Evolutionary conservation across 352 stramenopile species (phyloP).

Genomic region (Globisporangium splendens): DNA sequence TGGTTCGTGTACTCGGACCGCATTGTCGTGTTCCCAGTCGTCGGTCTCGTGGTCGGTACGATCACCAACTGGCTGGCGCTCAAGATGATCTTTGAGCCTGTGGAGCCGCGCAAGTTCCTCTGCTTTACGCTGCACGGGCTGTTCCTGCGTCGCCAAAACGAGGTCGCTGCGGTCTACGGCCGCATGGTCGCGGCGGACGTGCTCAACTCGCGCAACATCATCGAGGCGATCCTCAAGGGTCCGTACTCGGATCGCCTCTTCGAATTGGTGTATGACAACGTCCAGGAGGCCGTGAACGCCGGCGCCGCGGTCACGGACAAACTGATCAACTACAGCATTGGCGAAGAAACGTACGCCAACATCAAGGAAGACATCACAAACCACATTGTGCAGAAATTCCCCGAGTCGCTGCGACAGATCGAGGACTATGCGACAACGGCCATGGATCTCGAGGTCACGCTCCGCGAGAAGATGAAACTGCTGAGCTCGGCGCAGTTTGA

Average conservation of each 20-base stretch:
- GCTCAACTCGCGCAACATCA: slow-evolving; percentile 86
- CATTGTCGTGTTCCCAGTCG: slow-evolving; percentile 87
- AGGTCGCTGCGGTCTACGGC: slow-evolving; percentile 88
- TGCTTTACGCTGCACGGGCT: slow-evolving; percentile 93
- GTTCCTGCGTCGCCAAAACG: slow-evolving; percentile 92
- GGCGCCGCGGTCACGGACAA: slow-evolving; percentile 74
- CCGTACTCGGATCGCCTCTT: slow-evolving; percentile 84
- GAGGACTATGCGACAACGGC: slow-evolving; percentile 92
- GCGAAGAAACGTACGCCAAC: slow-evolving; percentile 76
- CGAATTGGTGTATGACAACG: slow-evolving; percentile 86
- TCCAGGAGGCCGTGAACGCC: slow-evolving; percentile 81
- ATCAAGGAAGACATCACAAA: slow-evolving; percentile 89
- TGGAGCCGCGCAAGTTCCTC: slow-evolving; percentile 82
- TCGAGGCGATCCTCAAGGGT: slow-evolving; percentile 87
- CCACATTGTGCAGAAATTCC: slow-evolving; percentile 86
- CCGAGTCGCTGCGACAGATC: slow-evolving; percentile 86
- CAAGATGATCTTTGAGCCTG: slow-evolving; percentile 92
- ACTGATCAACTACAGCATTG: slow-evolving; percentile 83
- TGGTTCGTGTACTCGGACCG: slow-evolving; percentile 84
- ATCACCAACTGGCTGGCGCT: slow-evolving; percentile 97
- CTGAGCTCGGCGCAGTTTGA: slow-evolving; percentile 91
- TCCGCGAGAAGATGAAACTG: slow-evolving; percentile 91
- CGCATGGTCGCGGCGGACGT: slow-evolving; percentile 83
- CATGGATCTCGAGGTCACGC: slow-evolving; percentile 89
- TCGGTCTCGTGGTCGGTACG: slow-evolving; percentile 94